Conservation (phyloP, 495 filamentous ascomycete species). For the Aspergillus wentii region DNA sequence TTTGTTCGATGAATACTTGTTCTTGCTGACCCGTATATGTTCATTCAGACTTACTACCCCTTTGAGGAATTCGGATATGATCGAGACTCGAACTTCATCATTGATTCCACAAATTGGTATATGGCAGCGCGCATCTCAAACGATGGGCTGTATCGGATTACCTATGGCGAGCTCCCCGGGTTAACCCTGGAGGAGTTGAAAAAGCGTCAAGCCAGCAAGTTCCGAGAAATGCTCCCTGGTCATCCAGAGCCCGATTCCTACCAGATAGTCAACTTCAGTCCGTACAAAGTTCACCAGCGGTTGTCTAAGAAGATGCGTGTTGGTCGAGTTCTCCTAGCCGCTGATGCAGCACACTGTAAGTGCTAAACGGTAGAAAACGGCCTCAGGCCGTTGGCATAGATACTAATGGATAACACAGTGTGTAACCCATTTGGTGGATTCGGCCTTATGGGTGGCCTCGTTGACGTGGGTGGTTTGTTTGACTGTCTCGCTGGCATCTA, state of each 20-base stretch:
- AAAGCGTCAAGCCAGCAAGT: conserved; percentile 49
- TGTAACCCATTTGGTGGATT: conserved; percentile 41
- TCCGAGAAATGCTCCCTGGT: conserved; percentile 52
- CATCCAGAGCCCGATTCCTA: conserved; percentile 55
- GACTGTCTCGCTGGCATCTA: conserved; percentile 54
- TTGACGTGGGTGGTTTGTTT: conserved; percentile 53
- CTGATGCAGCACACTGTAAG: conserved; percentile 52
- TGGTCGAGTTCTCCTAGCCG: conserved; percentile 52
- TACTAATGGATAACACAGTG: too few species aligned
- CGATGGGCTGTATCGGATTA: conserved; percentile 56
- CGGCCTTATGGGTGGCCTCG: conserved; percentile 58
- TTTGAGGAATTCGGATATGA: conserved; percentile 50
- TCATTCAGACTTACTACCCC: conserved; percentile 52
- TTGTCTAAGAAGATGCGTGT: conserved; percentile 52
- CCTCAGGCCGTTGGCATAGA: not conserved
- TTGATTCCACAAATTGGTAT: conserved; percentile 56
- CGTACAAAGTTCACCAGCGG: conserved; percentile 59
- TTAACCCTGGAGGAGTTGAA: conserved; percentile 49
- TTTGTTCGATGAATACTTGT: too few species aligned
- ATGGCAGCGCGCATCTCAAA: conserved; percentile 55
- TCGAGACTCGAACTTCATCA: conserved; percentile 56
- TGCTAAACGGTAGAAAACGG: too few species aligned
- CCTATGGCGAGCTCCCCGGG: conserved; percentile 51
- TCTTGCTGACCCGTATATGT: too few species aligned
- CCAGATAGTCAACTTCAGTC: conserved; percentile 47